Base-by-base conservation (phyloP, 148 eudicot genomes). In the Amaranthus palmeri region DNA sequence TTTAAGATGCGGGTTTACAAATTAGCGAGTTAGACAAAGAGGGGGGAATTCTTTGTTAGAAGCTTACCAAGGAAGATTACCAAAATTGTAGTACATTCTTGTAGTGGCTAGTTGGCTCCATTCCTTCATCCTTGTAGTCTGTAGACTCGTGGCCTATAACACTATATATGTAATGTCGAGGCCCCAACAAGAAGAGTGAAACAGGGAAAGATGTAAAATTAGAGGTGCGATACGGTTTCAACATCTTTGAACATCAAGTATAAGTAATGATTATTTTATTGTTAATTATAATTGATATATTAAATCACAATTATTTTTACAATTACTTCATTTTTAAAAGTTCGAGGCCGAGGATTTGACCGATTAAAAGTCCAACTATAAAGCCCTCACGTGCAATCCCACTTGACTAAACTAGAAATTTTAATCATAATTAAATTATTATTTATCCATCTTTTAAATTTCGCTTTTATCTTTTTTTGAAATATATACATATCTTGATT, bases 301-400 rank as follows among this genome's bases (percentile, higher is more conserved):
- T 67, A 60, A 59, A 71, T 57, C 72, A 61, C 71, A 41, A 58
- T 17, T 68, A 52, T 44, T 50, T 44, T 58, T 36, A 69, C 50
- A 45, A 44, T 46, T 40, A 40, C 17, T 52, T 13, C 10, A 25
- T 40, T 14, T 61, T 79, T 69, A 79, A 60, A 73, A 46, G 67
- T 64, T 85, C 78, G 78, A 82, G 80, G 76, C 61, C 54, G 62
- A 70, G 61, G 65, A 58, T 75, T 78, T 65, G 78, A 83, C 74
- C 40, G 47, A 65, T 74, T 40, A 61, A 10, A 74, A 41, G 68
- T 70, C 66, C 65, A 71, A 76, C 50, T 52, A 25, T 55, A 36
- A 49, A 76, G 57, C 56, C 80, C 86, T 81, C 88, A 79, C 88
- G 88, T 85, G 85, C 84, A 74, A 74, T 52, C n/a, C 62, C 70